Evolutionary conservation across 108 stramenopile genomes (phyloP).

Genomic region (Nannochloropsis oceanica): DNA sequence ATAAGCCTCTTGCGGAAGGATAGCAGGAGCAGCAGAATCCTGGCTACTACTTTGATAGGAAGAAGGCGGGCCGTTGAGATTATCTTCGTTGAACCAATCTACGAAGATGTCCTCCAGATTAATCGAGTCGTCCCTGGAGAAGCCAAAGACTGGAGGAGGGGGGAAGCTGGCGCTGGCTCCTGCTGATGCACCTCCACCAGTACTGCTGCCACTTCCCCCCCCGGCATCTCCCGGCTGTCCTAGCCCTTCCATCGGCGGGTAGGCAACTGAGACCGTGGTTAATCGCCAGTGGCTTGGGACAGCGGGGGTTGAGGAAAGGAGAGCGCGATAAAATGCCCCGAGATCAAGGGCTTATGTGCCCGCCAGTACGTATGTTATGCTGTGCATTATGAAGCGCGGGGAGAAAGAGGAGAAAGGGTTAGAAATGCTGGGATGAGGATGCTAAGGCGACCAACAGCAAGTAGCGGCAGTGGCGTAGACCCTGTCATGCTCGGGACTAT

Average conservation of each 20-base stretch:
- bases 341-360: too few species aligned
- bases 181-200: neutral
- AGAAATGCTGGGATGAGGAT: too few species aligned
- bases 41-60: neutral
- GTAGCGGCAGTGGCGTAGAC: too few species aligned
- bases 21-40: neutral
- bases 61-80: constrained; percentile 2
- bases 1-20: neutral
- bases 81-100: constrained; percentile 25
- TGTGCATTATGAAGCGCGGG: too few species aligned
- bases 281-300: too few species aligned
- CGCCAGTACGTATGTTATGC: too few species aligned
- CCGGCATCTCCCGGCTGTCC: neutral
- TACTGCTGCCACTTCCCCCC: neutral
- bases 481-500: too few species aligned
- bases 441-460: too few species aligned
- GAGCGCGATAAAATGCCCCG: too few species aligned
- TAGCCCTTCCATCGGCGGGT: neutral
- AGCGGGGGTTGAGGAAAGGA: too few species aligned
- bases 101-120: constrained; percentile 30
- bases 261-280: neutral
- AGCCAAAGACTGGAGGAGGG: neutral
- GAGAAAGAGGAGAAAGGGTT: too few species aligned
- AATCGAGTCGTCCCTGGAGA: constrained; percentile 1
- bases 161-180: neutral